Evolutionary conservation across 2,329 filamentous ascomycete genomes (phyloP).

Genomic region (Xenoacremonium recifei): DNA sequence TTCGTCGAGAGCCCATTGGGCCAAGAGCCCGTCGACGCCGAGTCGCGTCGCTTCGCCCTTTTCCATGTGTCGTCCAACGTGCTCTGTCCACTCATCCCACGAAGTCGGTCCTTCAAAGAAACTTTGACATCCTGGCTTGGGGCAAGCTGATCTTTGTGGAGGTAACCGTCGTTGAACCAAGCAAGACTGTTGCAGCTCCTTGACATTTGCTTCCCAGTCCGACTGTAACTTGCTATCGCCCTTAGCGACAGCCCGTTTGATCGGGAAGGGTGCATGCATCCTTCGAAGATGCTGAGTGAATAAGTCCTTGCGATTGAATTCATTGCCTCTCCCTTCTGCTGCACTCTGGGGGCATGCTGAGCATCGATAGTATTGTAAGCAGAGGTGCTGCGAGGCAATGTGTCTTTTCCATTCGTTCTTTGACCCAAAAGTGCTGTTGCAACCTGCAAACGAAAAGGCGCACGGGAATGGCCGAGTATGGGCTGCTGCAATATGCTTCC

Average conservation of each 20-base stretch:
- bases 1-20: slow-evolving; percentile 62
- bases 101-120: slow-evolving; percentile 69
- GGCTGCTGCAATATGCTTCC: slow-evolving; percentile 66
- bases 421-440: slow-evolving; percentile 77
- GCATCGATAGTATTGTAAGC: slow-evolving; percentile 63
- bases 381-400: slow-evolving; percentile 85
- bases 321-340: slow-evolving; percentile 57
- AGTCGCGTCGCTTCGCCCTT: slow-evolving; percentile 60
- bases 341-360: slow-evolving; percentile 57
- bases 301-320: slow-evolving; percentile 93
- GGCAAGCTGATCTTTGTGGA: slow-evolving; percentile 70
- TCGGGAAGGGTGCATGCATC: slow-evolving; percentile 79
- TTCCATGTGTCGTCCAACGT: slow-evolving; percentile 88
- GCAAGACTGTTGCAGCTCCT: slow-evolving; percentile 72
- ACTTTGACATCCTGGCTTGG: slow-evolving; percentile 67
- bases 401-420: slow-evolving; percentile 99
- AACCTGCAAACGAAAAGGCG: slow-evolving; percentile 82
- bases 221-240: slow-evolving; percentile 57
- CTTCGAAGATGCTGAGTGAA: slow-evolving; percentile 92
- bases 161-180: slow-evolving; percentile 66
- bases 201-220: slow-evolving; percentile 65
- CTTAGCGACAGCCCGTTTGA: slow-evolving; percentile 56
- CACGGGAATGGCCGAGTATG: slow-evolving; percentile 79
- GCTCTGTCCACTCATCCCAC: slow-evolving; percentile 92
- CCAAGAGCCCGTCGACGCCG: slow-evolving; percentile 56